Conservation (phyloP, 768 basidiomycete genomes). For the Serendipita indica region DNA sequence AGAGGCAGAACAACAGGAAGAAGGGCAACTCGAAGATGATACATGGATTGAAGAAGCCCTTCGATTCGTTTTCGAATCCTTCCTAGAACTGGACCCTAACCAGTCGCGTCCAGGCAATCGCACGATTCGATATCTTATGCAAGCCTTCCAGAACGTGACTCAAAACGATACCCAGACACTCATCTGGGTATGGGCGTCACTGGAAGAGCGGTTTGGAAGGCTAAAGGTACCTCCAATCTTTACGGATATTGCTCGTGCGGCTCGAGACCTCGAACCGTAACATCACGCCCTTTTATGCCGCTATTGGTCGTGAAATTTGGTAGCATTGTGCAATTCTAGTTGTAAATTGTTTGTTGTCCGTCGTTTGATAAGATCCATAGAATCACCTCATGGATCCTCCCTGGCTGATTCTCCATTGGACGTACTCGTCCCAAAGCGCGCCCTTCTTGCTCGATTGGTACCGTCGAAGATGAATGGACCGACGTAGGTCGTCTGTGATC, state of each 20-base stretch:
- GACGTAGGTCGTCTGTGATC: conserved; percentile 69
- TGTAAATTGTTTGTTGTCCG: background rate
- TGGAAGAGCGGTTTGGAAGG: conserved; percentile 41
- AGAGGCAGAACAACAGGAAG: no score
- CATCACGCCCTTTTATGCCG: no score
- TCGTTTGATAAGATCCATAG: background rate
- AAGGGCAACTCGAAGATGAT: no score
- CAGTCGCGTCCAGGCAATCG: conserved; percentile 30
- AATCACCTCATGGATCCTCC: background rate
- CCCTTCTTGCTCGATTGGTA: conserved; percentile 64
- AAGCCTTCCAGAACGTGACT: conserved; percentile 49
- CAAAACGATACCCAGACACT: conserved; percentile 34
- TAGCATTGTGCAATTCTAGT: background rate
- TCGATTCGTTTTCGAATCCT: conserved; percentile 40
- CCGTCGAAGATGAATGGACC: conserved; percentile 58
- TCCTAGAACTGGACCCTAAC: conserved; percentile 38
- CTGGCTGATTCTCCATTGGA: conserved; percentile 45
- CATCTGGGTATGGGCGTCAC: conserved; percentile 38
- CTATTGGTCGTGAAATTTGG: background rate
- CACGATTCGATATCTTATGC: conserved; percentile 50
- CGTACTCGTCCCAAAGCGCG: conserved; percentile 64
- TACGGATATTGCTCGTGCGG: background rate
- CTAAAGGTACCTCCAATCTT: background rate
- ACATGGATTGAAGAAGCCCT: conserved; percentile 48
- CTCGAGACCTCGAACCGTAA: no score